These are phyloP conservation scores for Themeda triandra DNA, from an alignment of 176 grass and related monocot species.

Conservation along the genomic window DNA sequence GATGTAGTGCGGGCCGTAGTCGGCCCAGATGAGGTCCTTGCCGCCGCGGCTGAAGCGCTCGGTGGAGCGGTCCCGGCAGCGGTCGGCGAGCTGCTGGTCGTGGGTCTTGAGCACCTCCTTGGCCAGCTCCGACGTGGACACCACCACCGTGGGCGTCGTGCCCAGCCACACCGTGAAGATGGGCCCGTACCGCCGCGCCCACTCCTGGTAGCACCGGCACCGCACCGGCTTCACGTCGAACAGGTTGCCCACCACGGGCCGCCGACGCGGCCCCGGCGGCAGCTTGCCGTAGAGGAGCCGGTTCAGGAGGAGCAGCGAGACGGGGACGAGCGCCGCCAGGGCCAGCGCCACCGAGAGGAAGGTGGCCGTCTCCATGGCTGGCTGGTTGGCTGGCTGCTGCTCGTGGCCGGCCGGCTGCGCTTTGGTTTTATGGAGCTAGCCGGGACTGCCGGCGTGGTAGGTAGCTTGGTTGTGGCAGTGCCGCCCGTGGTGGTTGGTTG, in stretches of 20 bases:
- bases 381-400: too few relatives aligned
- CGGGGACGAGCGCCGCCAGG: slow-evolving; percentile 12
- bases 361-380: slow-evolving; percentile 35
- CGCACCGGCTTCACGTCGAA: slow-evolving; percentile 67
- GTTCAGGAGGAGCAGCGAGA: slow-evolving; percentile 29
- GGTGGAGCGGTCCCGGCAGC: slow-evolving; percentile 37
- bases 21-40: slow-evolving; percentile 72
- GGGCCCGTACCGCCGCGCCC: slow-evolving; percentile 59
- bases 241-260: slow-evolving; percentile 80
- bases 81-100: slow-evolving; percentile 67
- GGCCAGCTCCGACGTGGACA: slow-evolving; percentile 59
- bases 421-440: background rate
- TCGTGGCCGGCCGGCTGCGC: background rate
- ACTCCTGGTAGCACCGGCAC: slow-evolving; percentile 78
- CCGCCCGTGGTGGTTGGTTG: too few relatives aligned
- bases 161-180: slow-evolving; percentile 78
- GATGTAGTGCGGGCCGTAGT: slow-evolving; percentile 70
- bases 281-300: slow-evolving; percentile 40
- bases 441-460: background rate
- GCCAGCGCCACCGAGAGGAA: slow-evolving; percentile 34
- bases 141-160: slow-evolving; percentile 45
- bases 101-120: slow-evolving; percentile 66
- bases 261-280: slow-evolving; percentile 54
- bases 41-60: slow-evolving; percentile 57
- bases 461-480: too few relatives aligned